These are phyloP conservation scores for Pythium phragmiticola DNA, from an alignment of 352 stramenopile species.

Conservation along the genomic window DNA sequence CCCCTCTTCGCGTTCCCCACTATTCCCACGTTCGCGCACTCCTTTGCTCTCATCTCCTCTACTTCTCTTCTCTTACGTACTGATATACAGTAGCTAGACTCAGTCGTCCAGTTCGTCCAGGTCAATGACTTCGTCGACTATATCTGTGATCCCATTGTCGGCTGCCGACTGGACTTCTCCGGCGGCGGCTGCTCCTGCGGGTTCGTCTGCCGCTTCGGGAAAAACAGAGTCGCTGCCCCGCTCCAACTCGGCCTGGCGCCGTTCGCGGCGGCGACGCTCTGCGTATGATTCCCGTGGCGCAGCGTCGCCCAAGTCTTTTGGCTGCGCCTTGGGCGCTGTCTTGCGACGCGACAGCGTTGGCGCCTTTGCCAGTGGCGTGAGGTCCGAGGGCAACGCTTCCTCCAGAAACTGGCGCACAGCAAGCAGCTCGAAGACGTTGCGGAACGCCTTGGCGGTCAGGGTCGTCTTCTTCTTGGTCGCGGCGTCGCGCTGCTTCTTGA, in stretches of 20 bases:
- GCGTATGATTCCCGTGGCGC: slow-evolving; percentile 28
- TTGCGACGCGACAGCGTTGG: slow-evolving; percentile 51
- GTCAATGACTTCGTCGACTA: slow-evolving; percentile 43
- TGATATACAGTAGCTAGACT: neutral
- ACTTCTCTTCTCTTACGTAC: neutral
- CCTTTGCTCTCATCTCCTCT: neutral
- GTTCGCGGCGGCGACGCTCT: slow-evolving; percentile 27
- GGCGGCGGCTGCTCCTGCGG: slow-evolving; percentile 6
- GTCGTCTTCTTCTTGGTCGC: slow-evolving; percentile 33
- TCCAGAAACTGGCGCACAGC: slow-evolving; percentile 58
- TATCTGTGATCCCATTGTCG: slow-evolving; percentile 9
- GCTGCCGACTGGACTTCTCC: slow-evolving; percentile 5
- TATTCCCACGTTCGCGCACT: neutral
- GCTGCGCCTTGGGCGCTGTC: slow-evolving; percentile 19
- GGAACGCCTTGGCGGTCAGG: slow-evolving; percentile 57
- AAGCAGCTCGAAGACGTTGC: slow-evolving; percentile 59
- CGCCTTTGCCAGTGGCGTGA: slow-evolving; percentile 55
- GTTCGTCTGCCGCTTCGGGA: slow-evolving; percentile 32
- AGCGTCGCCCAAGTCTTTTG: neutral
- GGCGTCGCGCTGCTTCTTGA: slow-evolving; percentile 46
- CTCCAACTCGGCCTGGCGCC: slow-evolving; percentile 29
- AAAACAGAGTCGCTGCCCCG: slow-evolving; percentile 47
- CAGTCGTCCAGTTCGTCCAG: slow-evolving; percentile 40
- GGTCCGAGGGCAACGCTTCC: slow-evolving; percentile 31
- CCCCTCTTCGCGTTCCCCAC: too few relatives aligned